These are phyloP conservation scores for Neofusicoccum sp. DNA, from an alignment of 2,329 filamentous ascomycete genomes.

Conservation along the genomic window DNA sequence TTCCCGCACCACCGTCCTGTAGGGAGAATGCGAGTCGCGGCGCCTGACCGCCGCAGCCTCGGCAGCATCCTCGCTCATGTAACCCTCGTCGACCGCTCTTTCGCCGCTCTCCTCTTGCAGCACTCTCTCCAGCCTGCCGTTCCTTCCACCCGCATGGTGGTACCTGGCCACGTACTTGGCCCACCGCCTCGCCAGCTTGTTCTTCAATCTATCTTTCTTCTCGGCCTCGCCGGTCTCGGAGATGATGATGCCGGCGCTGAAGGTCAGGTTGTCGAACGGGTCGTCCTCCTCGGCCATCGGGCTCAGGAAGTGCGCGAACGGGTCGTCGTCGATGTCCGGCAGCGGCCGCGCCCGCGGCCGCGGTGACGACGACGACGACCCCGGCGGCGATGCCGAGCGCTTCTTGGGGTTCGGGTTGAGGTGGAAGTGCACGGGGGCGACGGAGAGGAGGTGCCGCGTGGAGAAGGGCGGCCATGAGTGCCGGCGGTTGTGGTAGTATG, in stretches of 20 bases:
- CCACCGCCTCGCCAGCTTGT: slow-evolving; percentile 40
- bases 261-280: slow-evolving; percentile 26
- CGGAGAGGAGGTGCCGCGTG: slow-evolving; percentile 8
- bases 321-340: slow-evolving; percentile 43
- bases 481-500: slow-evolving; percentile 1
- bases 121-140: background rate
- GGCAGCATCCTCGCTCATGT: slow-evolving; percentile 14
- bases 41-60: background rate
- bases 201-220: slow-evolving; percentile 39
- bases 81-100: slow-evolving; percentile 17
- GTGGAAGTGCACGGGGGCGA: slow-evolving; percentile 17
- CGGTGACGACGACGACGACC: background rate
- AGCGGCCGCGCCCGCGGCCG: slow-evolving; percentile 20
- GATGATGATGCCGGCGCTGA: slow-evolving; percentile 40
- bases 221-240: slow-evolving; percentile 27
- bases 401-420: slow-evolving; percentile 1
- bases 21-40: background rate
- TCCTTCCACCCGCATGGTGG: slow-evolving; percentile 25
- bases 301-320: slow-evolving; percentile 44
- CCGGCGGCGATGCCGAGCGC: background rate
- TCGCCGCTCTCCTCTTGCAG: slow-evolving; percentile 14
- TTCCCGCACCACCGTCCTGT: slow-evolving; percentile 29
- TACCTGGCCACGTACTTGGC: slow-evolving; percentile 39
- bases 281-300: slow-evolving; percentile 42
- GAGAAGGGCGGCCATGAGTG: slow-evolving; percentile 17